phyloP scores from a whole-genome alignment of 768 basidiomycete species.

The Leccinum obscurum region DNA sequence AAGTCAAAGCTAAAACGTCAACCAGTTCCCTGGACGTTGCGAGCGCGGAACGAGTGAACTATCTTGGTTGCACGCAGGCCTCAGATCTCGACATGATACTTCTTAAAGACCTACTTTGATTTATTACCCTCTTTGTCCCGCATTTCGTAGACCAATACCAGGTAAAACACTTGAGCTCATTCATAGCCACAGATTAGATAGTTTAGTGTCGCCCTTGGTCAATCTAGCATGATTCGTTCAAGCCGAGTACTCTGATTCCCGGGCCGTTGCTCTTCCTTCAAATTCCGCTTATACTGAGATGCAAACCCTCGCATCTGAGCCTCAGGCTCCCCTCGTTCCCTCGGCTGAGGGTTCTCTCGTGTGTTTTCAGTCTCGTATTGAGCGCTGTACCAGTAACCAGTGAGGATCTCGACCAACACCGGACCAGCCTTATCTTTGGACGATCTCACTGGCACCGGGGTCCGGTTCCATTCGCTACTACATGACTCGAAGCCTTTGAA shows the following conservation, averaged over 20 bases:
- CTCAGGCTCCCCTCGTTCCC: background rate
- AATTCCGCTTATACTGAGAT: background rate
- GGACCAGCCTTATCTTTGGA: background rate
- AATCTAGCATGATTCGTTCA: background rate
- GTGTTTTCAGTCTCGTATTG: background rate
- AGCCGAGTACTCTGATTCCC: background rate
- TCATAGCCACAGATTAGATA: too few species aligned
- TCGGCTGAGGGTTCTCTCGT: background rate
- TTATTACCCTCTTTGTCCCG: background rate
- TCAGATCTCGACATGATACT: background rate
- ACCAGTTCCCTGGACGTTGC: background rate
- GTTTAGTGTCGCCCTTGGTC: too few species aligned
- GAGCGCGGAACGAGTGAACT: background rate
- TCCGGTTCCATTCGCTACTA: too few species aligned
- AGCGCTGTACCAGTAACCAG: background rate
- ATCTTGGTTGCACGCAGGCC: background rate
- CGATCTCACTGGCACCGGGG: background rate
- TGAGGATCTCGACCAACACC: background rate
- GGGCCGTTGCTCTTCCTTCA: background rate
- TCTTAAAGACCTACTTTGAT: background rate
- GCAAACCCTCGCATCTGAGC: background rate
- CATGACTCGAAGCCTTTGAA: too few species aligned
- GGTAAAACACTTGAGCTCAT: too few species aligned
- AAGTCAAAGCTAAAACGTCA: background rate
- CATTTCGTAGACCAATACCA: background rate